Conservation (phyloP, 2,329 filamentous ascomycete species). For the Falciphora oryzae region DNA sequence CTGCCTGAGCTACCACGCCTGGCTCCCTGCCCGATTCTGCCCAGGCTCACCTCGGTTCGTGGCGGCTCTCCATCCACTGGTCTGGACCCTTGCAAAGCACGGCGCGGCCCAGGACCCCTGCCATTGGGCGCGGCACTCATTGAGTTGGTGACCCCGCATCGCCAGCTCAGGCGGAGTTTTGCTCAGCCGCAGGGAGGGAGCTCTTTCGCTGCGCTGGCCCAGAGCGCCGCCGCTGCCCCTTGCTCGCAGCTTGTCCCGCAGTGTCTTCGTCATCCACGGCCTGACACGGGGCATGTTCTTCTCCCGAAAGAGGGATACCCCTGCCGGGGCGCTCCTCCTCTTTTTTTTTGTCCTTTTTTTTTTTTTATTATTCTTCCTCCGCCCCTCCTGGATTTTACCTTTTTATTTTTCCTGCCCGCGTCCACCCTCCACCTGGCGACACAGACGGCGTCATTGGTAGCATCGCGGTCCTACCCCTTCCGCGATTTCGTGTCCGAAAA, state of each 20-base stretch:
- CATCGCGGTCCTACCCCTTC: background rate
- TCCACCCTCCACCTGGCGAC: background rate
- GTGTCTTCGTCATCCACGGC: background rate
- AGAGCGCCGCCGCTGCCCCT: no score
- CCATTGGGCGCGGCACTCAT: background rate
- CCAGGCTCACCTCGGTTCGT: background rate
- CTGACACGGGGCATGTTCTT: background rate
- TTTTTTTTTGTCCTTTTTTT: slow-evolving; percentile 1
- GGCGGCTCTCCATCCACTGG: background rate
- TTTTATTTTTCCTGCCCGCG: background rate
- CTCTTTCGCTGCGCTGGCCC: background rate
- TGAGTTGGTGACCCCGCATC: background rate
- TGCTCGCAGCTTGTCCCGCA: background rate
- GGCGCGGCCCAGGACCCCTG: background rate
- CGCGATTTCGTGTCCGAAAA: background rate
- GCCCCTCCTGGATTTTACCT: background rate
- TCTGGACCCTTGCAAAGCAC: background rate
- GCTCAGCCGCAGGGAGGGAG: background rate
- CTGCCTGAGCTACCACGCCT: background rate
- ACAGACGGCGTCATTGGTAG: background rate
- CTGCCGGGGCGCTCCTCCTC: no score
- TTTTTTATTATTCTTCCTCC: background rate
- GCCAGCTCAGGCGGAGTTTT: background rate
- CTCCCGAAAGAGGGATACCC: background rate
- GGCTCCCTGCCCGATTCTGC: background rate